Evolutionary conservation across 805 yeast genomes (phyloP).

Genomic region (Blastobotrys robertii): DNA sequence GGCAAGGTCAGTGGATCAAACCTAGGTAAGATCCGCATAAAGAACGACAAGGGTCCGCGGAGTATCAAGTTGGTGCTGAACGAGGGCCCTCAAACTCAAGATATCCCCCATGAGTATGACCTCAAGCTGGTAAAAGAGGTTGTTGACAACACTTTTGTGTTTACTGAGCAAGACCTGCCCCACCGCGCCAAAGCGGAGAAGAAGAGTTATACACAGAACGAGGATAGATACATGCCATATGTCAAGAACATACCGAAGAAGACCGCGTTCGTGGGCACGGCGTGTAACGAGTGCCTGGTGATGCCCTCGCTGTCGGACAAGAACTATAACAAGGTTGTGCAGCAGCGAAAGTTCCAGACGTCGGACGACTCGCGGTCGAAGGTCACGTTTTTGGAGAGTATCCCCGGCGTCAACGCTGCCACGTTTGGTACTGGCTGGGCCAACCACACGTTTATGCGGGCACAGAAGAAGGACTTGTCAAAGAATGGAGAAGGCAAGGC

Average conservation of each 20-base stretch:
- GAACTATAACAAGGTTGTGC: conserved; percentile 56
- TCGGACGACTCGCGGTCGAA: conserved; percentile 40
- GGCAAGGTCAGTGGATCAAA: conserved; percentile 59
- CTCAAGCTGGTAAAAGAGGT: conserved; percentile 65
- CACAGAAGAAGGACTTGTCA: conserved; percentile 25
- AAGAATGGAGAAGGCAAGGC: conserved; percentile 68
- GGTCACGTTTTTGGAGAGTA: conserved; percentile 63
- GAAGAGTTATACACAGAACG: background rate
- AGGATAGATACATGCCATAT: conserved; percentile 52
- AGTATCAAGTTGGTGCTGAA: conserved; percentile 29
- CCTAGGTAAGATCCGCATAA: conserved; percentile 65
- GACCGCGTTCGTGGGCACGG: conserved; percentile 76
- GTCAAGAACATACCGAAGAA: conserved; percentile 83
- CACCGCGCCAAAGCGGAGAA: conserved; percentile 27
- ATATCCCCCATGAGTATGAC: conserved; percentile 79
- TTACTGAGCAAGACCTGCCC: conserved; percentile 71
- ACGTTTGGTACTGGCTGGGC: conserved; percentile 77
- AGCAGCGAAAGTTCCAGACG: conserved; percentile 41
- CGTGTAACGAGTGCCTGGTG: conserved; percentile 86
- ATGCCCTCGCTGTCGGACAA: conserved; percentile 68
- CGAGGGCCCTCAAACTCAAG: conserved; percentile 35
- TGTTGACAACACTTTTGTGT: conserved; percentile 78
- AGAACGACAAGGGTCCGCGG: conserved; percentile 24
- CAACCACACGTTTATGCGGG: conserved; percentile 53
- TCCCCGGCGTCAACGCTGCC: conserved; percentile 81